phyloP scores from a whole-genome alignment of 2,329 filamentous ascomycete species.

The Neonectria magnoliae region DNA sequence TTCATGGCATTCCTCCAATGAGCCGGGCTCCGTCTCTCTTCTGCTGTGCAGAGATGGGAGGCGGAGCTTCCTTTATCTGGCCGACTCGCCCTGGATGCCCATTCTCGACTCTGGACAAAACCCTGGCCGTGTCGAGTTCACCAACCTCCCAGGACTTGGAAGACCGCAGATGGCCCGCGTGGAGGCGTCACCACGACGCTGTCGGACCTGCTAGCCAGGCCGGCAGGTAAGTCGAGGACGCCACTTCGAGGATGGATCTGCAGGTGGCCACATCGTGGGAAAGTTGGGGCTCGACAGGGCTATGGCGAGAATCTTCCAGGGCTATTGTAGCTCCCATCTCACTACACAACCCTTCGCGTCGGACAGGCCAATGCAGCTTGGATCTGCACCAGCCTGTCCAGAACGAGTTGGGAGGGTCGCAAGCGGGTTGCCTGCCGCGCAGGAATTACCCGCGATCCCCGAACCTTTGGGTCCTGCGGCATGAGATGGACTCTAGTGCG shows the following conservation, averaged over 20 bases:
- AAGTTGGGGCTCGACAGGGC: slow-evolving; percentile 14
- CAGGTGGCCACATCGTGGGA: slow-evolving; percentile 24
- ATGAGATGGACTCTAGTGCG: slow-evolving; percentile 47
- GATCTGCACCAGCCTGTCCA: slow-evolving; percentile 27
- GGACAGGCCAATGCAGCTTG: slow-evolving; percentile 29
- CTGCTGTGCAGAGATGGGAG: slow-evolving; percentile 48
- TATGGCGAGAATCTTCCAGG: slow-evolving; percentile 30
- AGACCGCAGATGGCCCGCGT: slow-evolving; percentile 27
- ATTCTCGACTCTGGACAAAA: slow-evolving; percentile 17
- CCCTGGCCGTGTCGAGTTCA: slow-evolving; percentile 6
- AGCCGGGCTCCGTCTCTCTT: slow-evolving; percentile 43
- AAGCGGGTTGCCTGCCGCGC: slow-evolving; percentile 37
- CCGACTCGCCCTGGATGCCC: slow-evolving; percentile 31
- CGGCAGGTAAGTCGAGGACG: slow-evolving; percentile 31
- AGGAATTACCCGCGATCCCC: slow-evolving; percentile 33
- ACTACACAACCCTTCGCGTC: slow-evolving; percentile 36
- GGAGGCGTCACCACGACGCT: slow-evolving; percentile 30
- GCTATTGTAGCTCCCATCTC: slow-evolving; percentile 42
- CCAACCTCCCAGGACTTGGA: slow-evolving; percentile 18
- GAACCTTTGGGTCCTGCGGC: slow-evolving; percentile 31
- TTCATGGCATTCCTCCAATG: slow-evolving; percentile 42
- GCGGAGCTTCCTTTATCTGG: slow-evolving; percentile 38
- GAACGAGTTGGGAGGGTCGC: slow-evolving; percentile 25
- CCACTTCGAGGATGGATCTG: slow-evolving; percentile 33
- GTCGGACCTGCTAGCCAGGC: slow-evolving; percentile 41